Percentiles rank a stretch among this genome's conserved stretches.
phyloP scores from a whole-genome alignment of 192 early-diverging fungal species.

The Allomyces javanicus region DNA sequence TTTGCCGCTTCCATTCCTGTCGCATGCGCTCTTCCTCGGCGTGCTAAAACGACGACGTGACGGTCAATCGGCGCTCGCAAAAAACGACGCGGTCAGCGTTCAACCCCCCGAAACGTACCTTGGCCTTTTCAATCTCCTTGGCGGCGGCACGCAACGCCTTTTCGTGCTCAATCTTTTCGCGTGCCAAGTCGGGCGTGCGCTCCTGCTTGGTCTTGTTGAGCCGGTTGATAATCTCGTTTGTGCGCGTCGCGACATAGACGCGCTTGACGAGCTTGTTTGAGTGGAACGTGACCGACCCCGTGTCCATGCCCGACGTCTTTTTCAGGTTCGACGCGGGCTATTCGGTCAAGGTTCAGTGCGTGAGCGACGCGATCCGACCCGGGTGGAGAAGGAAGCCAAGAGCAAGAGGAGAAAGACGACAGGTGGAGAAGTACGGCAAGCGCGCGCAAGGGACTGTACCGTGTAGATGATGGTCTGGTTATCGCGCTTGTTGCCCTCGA shows the following conservation, averaged over 20 bases:
- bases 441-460: slow-evolving; percentile 12
- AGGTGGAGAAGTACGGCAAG: not conserved
- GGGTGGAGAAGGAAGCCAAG: no score
- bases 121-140: slow-evolving; percentile 17
- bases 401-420: no score
- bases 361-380: no score
- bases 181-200: slow-evolving; percentile 50
- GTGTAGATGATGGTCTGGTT: slow-evolving; percentile 88
- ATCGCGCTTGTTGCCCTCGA: slow-evolving; percentile 89
- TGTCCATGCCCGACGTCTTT: slow-evolving; percentile 84
- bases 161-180: slow-evolving; percentile 41
- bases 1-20: slow-evolving; percentile 16
- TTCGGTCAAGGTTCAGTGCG: no score
- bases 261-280: slow-evolving; percentile 54
- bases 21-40: slow-evolving; percentile 16
- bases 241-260: slow-evolving; percentile 48
- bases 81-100: not conserved
- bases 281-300: slow-evolving; percentile 86
- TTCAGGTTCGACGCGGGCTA: slow-evolving; percentile 64
- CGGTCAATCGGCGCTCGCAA: not conserved
- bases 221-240: slow-evolving; percentile 74
- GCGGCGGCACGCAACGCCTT: slow-evolving; percentile 12
- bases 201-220: slow-evolving; percentile 84
- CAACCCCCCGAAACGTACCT: slow-evolving; percentile 3
- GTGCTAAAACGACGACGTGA: not conserved